phyloP scores from a whole-genome alignment of 1,284 basidiomycete species.

The Meira nashicola region DNA sequence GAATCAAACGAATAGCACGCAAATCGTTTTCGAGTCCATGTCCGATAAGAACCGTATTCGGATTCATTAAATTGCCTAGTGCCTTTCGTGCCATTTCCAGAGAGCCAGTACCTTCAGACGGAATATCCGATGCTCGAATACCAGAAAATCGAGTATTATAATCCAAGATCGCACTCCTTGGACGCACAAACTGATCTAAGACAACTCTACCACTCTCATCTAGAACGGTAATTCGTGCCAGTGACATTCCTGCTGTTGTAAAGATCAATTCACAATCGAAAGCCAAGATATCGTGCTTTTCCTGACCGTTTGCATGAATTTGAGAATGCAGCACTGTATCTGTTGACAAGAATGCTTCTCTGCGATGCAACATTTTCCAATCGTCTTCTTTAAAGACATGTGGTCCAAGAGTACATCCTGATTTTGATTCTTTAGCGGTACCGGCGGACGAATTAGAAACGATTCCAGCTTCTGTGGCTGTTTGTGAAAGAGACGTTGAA shows the following conservation, averaged over 20 bases:
- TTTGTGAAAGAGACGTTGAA: conserved; percentile 9
- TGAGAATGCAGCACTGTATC: conserved; percentile 19
- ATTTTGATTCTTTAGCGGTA: conserved; percentile 25
- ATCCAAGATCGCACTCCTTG: conserved; percentile 35
- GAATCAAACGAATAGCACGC: conserved; percentile 39
- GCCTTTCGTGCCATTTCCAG: conserved; percentile 28
- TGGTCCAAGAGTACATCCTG: conserved; percentile 38
- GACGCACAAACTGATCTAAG: conserved; percentile 38
- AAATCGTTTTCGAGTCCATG: conserved; percentile 50
- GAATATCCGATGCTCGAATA: conserved; percentile 35
- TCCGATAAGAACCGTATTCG: conserved; percentile 41
- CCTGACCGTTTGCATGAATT: background rate
- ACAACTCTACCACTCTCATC: conserved; percentile 39
- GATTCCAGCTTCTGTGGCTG: conserved; percentile 3
- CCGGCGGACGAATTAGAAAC: background rate
- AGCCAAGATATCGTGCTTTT: conserved; percentile 34
- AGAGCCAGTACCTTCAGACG: conserved; percentile 21
- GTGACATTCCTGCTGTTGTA: conserved; percentile 43
- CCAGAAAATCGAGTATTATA: conserved; percentile 47
- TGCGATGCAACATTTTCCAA: conserved; percentile 29
- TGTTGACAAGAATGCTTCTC: conserved; percentile 36
- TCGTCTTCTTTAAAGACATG: conserved; percentile 49
- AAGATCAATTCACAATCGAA: conserved; percentile 49
- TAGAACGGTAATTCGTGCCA: conserved; percentile 45
- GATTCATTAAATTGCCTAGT: conserved; percentile 34